phyloP scores from a whole-genome alignment of 176 grass and related monocot species.

The Rhynchospora pubera region DNA sequence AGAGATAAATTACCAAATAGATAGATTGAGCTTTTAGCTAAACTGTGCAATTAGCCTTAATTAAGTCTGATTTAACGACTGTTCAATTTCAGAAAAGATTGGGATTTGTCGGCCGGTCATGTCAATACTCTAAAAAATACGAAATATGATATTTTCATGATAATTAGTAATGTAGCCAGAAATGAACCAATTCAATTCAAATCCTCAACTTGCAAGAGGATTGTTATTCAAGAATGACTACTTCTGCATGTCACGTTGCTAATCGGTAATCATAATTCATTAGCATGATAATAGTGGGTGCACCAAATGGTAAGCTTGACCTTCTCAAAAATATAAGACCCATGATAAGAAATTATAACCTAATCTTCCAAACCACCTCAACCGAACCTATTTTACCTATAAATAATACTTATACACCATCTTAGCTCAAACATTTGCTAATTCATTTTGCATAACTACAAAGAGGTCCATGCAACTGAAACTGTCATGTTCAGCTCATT shows the following conservation, averaged over 20 bases:
- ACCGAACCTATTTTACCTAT: conserved; percentile 26
- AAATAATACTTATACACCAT: conserved; percentile 11
- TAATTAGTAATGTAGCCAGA: background rate
- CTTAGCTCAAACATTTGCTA: background rate
- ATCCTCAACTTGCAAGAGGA: background rate
- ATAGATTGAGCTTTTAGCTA: background rate
- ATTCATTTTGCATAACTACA: background rate
- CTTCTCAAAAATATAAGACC: conserved; percentile 19
- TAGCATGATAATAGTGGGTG: conserved; percentile 34
- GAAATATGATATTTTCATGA: background rate
- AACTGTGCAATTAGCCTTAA: background rate
- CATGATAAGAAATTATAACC: conserved; percentile 34
- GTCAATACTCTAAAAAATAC: background rate
- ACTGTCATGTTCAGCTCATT: conserved; percentile 20
- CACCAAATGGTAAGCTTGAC: conserved; percentile 34
- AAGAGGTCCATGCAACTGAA: background rate
- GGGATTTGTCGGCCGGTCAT: background rate
- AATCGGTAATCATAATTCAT: conserved; percentile 3
- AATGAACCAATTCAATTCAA: conserved; percentile 7
- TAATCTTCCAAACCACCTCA: conserved; percentile 75
- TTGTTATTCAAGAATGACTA: conserved; percentile 6
- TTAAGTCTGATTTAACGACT: background rate
- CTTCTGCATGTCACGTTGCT: background rate
- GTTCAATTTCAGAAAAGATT: background rate
- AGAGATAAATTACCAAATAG: background rate